Evolutionary conservation across 1,139 yeast species (phyloP), one percentile per base, ranked within the genome.

Genomic region (Yarrowia galli): DNA sequence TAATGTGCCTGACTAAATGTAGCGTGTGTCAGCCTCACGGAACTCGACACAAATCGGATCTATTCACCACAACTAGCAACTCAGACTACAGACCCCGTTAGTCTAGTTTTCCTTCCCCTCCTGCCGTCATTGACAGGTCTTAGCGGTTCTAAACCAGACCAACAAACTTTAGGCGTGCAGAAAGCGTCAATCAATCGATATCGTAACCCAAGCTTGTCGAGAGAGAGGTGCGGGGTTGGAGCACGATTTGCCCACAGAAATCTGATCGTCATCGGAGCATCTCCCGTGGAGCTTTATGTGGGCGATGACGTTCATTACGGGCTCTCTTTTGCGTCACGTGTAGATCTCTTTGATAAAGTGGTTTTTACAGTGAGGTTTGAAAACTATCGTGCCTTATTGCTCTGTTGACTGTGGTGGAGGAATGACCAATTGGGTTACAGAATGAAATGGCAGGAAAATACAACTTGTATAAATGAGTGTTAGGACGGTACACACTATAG

Each of bases 41-140:
- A 48, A 28, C 15, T 22, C 20, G 16, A 3, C 18, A 12, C 22
- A 10, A 48, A 12, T 43, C 28, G n/a, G 28, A 20, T 43, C n/a
- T n/a, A n/a, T n/a, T n/a, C n/a, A n/a, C n/a, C n/a, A n/a, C n/a
- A n/a, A n/a, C n/a, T n/a, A n/a, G n/a, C n/a, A n/a, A n/a, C n/a
- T n/a, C 48, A 49, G 40, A 49, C 60, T 36, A 53, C 60, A 36
- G 45, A 53, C 43, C 58, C n/a, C 45, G 60, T 53, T 53, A 53
- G 43, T 36, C 60, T 22, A 36, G 60, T 53, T 38, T 15, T 15
- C 10, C 8, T 28, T 53, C 60, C 60, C 60, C 56, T 49, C 45
- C 60, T 43, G 9, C 9, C 32, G 32, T 28, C 32, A 28, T 28
- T 28, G 32, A 28, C 32, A 28, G 32, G 10, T 28, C 9, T 28